Conservation (phyloP, 768 basidiomycete genomes). For the Xerocomellus chrysenteron region DNA sequence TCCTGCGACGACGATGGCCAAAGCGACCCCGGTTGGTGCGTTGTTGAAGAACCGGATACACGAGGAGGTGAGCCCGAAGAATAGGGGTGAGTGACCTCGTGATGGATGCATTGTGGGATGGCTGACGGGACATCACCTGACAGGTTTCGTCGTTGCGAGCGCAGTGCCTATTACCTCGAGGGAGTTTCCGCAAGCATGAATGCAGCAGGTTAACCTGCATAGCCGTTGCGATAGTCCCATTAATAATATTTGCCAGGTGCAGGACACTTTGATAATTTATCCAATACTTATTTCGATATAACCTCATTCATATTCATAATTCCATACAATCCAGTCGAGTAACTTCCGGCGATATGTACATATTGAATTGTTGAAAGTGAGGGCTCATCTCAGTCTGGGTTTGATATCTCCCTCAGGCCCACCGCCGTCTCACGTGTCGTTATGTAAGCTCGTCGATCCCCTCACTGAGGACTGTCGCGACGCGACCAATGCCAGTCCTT, state of each 20-base stretch:
- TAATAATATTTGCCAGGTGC: too few species aligned
- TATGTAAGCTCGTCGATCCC: conserved; percentile 6
- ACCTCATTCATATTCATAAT: too few species aligned
- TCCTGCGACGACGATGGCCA: background rate
- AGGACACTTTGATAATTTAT: too few species aligned
- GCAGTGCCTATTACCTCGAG: background rate
- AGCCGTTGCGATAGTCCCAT: too few species aligned
- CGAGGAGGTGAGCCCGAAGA: conserved; percentile 15
- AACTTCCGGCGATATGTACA: too few species aligned
- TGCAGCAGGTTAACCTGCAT: too few species aligned
- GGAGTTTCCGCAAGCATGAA: background rate
- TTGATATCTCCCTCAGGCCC: background rate
- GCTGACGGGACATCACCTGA: background rate
- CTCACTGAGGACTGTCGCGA: conserved; percentile 17
- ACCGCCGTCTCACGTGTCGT: conserved; percentile 10
- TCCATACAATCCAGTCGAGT: too few species aligned
- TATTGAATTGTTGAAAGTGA: too few species aligned
- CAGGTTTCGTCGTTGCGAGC: background rate
- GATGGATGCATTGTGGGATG: background rate
- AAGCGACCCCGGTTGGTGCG: conserved; percentile 3
- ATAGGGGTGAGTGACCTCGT: conserved; percentile 4
- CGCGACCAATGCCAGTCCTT: background rate
- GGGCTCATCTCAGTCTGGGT: too few species aligned
- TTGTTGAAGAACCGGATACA: conserved; percentile 24
- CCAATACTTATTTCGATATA: too few species aligned